Evolutionary conservation across 1,284 basidiomycete species (phyloP).

Genomic region (Ceratobasidium papillatum): DNA sequence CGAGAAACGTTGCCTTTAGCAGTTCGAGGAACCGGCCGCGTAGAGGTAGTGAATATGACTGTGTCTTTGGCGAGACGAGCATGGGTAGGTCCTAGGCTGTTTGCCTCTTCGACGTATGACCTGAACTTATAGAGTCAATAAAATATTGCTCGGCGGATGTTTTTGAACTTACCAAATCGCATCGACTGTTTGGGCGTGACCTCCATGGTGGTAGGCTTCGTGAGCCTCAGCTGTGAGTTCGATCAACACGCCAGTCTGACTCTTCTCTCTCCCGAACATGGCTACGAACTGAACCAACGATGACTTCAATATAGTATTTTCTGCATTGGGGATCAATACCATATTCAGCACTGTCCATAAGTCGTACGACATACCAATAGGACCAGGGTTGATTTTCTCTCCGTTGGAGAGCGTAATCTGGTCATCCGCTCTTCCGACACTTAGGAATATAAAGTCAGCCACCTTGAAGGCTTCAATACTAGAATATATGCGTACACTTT

Average conservation of each 20-base stretch:
- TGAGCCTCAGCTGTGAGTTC: conserved; percentile 52
- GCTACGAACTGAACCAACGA: conserved; percentile 51
- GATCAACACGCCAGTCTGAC: conserved; percentile 57
- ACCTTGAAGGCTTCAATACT: not conserved
- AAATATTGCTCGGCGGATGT: conserved; percentile 29
- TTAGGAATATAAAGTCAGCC: not conserved
- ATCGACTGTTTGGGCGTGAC: conserved; percentile 52
- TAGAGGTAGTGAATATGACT: not conserved
- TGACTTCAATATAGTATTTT: conserved; percentile 56
- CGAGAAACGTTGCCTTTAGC: conserved; percentile 40
- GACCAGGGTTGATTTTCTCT: conserved; percentile 55
- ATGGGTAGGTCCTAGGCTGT: conserved; percentile 53
- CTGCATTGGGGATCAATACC: conserved; percentile 46
- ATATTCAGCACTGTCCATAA: conserved; percentile 54
- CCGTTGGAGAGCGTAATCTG: conserved; percentile 42
- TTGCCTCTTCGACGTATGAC: conserved; percentile 56
- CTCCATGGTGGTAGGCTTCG: conserved; percentile 50
- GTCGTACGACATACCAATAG: conserved; percentile 52
- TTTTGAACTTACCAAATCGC: conserved; percentile 51
- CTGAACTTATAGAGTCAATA: conserved; percentile 42
- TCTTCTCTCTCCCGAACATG: conserved; percentile 57
- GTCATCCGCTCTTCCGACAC: conserved; percentile 38
- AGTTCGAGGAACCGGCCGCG: conserved; percentile 28
- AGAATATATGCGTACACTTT: conserved; percentile 26
- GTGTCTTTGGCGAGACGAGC: conserved; percentile 56